A percentile compares a stretch with the other conserved stretches of the same genome.
phyloP scores from a whole-genome alignment of 768 basidiomycete genomes.

The Scleroderma citrinum region DNA sequence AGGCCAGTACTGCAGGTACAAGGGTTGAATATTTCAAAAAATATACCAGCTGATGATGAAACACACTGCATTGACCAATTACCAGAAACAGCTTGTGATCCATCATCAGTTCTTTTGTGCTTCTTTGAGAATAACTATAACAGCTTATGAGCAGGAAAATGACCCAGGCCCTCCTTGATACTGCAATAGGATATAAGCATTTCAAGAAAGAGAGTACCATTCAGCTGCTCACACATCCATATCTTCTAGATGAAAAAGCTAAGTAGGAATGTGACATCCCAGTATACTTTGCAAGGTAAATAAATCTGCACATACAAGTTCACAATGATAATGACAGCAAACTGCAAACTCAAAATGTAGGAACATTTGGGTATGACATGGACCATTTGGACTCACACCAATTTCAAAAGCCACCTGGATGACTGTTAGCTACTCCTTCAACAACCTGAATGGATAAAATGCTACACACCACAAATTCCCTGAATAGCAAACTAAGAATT shows the following conservation, averaged over 20 bases:
- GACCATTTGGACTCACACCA: no score
- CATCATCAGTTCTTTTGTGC: no score
- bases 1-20: neutral
- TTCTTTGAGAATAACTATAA: neutral
- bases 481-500: neutral
- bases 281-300: neutral
- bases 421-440: no score
- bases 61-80: neutral
- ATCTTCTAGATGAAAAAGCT: slow-evolving; percentile 7
- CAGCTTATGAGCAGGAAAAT: neutral
- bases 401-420: no score
- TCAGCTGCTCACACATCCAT: slow-evolving; percentile 1
- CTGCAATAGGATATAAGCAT: neutral
- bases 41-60: no score
- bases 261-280: no score
- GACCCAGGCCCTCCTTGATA: neutral
- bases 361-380: no score
- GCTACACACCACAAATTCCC: neutral
- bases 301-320: neutral
- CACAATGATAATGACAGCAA: neutral
- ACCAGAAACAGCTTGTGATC: neutral
- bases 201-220: neutral
- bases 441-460: no score
- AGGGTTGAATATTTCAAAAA: neutral
- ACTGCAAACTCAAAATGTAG: neutral